Conservation (phyloP, 2,329 filamentous ascomycete species). For the Alternaria sp. region DNA sequence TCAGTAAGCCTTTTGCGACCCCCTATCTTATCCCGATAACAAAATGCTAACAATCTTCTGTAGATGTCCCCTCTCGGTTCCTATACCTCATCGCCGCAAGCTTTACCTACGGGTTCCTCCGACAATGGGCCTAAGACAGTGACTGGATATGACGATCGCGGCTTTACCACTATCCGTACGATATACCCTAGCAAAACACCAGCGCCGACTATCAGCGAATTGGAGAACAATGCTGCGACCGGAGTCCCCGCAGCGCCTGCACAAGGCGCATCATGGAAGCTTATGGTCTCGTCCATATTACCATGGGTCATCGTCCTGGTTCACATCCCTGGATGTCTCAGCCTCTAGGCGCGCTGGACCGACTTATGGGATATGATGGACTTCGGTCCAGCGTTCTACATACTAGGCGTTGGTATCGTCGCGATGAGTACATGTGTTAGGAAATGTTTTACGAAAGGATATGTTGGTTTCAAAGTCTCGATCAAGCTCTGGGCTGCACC, state of each 20-base stretch:
- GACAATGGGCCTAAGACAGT: conserved; percentile 42
- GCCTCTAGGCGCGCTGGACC: conserved; percentile 12
- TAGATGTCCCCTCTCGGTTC: conserved; percentile 62
- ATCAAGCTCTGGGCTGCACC: conserved; percentile 23
- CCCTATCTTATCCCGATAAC: conserved; percentile 4
- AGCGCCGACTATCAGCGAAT: conserved; percentile 1
- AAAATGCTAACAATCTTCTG: conserved; percentile 26
- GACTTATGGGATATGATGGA: conserved; percentile 4
- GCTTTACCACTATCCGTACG: conserved; percentile 60
- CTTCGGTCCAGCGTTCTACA: conserved; percentile 13
- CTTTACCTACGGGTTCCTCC: conserved; percentile 42
- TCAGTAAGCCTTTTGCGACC: conserved; percentile 64
- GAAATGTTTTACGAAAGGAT: conserved; percentile 9
- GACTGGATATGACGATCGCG: conserved; percentile 59
- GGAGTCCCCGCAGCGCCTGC: conserved; percentile 18
- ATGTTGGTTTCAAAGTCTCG: conserved; percentile 22
- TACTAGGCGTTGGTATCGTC: conserved; percentile 11
- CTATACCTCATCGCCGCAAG: conserved; percentile 62
- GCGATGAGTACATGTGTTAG: conserved; percentile 7
- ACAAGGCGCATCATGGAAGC: conserved; percentile 5
- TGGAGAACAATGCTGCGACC: conserved; percentile 22
- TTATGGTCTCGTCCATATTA: conserved; percentile 6
- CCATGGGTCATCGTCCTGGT: conserved; percentile 14
- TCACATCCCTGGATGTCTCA: conserved; percentile 9
- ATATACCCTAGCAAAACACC: conserved; percentile 26